A percentile compares a stretch with the other conserved stretches of the same genome.
Conservation (phyloP, 371 early-diverging fungal species). For the Scutellospora calospora region DNA sequence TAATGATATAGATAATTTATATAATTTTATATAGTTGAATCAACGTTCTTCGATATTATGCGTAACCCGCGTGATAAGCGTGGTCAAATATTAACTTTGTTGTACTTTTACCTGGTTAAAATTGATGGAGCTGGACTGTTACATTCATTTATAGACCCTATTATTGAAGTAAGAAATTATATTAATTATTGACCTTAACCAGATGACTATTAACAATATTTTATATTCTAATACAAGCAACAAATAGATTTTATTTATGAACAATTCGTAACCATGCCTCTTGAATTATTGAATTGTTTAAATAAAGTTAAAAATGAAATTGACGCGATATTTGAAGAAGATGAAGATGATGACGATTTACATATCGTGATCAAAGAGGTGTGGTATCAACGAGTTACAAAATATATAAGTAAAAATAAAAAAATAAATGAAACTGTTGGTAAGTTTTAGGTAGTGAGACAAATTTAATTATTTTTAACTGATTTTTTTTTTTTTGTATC, state of each 20-base stretch:
- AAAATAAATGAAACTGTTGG: neutral
- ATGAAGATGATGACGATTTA: neutral
- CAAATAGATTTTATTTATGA: neutral
- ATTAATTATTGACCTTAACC: too few species aligned
- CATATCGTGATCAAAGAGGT: neutral
- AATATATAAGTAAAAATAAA: neutral
- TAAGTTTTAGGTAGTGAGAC: neutral
- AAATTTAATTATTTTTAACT: neutral
- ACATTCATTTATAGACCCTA: neutral
- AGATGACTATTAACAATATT: too few species aligned
- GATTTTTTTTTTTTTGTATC: neutral
- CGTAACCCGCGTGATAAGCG: neutral
- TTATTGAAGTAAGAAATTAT: neutral
- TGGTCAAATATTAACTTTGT: neutral
- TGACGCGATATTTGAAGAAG: neutral
- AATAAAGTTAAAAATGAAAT: neutral
- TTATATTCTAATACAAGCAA: neutral
- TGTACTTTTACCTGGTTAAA: neutral
- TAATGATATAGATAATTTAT: neutral
- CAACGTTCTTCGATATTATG: neutral
- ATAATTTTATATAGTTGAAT: neutral
- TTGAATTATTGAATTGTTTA: neutral
- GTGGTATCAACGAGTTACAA: neutral
- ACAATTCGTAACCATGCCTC: neutral
- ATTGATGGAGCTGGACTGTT: neutral